A percentile compares a stretch with the other conserved stretches of the same genome.
phyloP scores from a whole-genome alignment of 495 filamentous ascomycete genomes.

The Cercophora samala region DNA sequence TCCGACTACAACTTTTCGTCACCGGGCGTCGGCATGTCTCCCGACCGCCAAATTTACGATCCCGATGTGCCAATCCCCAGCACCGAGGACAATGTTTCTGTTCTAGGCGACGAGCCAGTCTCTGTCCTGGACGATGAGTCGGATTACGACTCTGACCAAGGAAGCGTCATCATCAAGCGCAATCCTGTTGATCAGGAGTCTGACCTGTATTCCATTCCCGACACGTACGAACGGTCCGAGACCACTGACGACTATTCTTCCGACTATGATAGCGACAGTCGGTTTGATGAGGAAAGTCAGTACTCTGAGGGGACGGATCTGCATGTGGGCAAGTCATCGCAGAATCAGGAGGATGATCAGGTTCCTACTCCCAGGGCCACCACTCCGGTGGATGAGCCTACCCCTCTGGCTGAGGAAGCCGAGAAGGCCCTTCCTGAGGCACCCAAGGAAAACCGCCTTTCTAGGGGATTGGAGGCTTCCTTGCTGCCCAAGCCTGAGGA shows the following conservation, averaged over 20 bases:
- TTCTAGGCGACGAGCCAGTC: constrained; percentile 46
- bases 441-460: constrained; percentile 35
- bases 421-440: constrained; percentile 18
- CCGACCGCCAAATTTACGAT: constrained; percentile 58
- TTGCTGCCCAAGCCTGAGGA: constrained; percentile 43
- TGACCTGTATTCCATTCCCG: constrained; percentile 72
- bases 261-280: constrained; percentile 37
- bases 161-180: constrained; percentile 65
- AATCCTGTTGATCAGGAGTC: constrained; percentile 59
- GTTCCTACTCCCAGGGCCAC: constrained; percentile 48
- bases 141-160: constrained; percentile 46
- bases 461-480: constrained; percentile 42
- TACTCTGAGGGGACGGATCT: constrained; percentile 25
- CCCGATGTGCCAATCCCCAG: constrained; percentile 85
- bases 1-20: constrained; percentile 63
- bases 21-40: constrained; percentile 50
- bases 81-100: constrained; percentile 49
- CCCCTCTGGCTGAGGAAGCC: not conserved
- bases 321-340: constrained; percentile 1
- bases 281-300: constrained; percentile 27
- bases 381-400: constrained; percentile 27
- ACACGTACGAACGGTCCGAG: constrained; percentile 47
- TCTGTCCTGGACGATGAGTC: constrained; percentile 46
- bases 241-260: constrained; percentile 39
- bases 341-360: constrained; percentile 25